Percentiles rank a stretch among this genome's conserved stretches.
Conservation (phyloP, 495 filamentous ascomycete species). For the Astrocystis sublimbata region DNA sequence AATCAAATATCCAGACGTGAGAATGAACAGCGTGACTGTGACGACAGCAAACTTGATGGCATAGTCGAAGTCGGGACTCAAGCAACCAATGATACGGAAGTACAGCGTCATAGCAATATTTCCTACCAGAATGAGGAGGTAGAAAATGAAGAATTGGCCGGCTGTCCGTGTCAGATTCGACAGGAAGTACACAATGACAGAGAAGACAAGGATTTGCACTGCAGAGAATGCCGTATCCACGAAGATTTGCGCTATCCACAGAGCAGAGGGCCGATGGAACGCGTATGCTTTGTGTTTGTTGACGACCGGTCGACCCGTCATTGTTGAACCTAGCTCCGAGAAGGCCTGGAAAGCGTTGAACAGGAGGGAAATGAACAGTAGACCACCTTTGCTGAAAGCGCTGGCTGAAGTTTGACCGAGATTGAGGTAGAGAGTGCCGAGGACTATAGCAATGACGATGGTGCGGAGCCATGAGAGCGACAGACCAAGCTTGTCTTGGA, state of each 20-base stretch:
- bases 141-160: conserved; percentile 79
- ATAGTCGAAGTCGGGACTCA: conserved; percentile 83
- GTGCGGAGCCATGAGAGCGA: conserved; percentile 73
- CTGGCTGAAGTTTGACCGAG: conserved; percentile 64
- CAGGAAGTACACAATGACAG: conserved; percentile 81
- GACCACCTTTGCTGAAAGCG: conserved; percentile 75
- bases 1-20: conserved; percentile 79
- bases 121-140: conserved; percentile 65
- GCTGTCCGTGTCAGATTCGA: conserved; percentile 63
- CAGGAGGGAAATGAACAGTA: conserved; percentile 72
- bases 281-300: conserved; percentile 80
- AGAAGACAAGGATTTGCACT: conserved; percentile 67
- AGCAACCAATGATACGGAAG: conserved; percentile 74
- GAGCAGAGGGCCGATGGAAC: conserved; percentile 74
- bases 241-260: conserved; percentile 77
- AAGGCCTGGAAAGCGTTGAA: conserved; percentile 84
- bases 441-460: conserved; percentile 72
- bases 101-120: conserved; percentile 79
- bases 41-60: conserved; percentile 78
- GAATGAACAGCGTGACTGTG: conserved; percentile 74
- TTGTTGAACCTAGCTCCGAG: conserved; percentile 67
- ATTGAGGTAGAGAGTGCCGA: conserved; percentile 77
- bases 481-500: conserved; percentile 79
- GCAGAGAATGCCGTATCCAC: conserved; percentile 74
- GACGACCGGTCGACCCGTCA: conserved; percentile 71